Evolutionary conservation across 495 filamentous ascomycete genomes (phyloP).

Genomic region (Talaromyces proteolyticus): DNA sequence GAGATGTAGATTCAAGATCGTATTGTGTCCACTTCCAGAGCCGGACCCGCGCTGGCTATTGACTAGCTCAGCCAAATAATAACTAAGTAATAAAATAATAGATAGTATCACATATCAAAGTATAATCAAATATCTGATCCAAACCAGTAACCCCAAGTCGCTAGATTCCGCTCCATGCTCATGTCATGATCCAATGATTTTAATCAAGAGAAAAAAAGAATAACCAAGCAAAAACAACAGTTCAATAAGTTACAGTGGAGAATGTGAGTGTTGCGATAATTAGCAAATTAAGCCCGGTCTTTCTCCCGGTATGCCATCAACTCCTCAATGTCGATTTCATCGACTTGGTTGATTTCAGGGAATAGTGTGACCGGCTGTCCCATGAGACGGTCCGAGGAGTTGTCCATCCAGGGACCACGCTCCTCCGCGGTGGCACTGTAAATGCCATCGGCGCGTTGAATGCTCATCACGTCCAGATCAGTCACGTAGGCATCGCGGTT

Average conservation of each 20-base stretch:
- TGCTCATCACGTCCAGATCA: conserved; percentile 86
- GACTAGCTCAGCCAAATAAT: background rate
- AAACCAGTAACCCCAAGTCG: background rate
- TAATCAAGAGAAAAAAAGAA: background rate
- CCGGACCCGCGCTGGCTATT: background rate
- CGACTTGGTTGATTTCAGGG: conserved; percentile 28
- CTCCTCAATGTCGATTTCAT: conserved; percentile 34
- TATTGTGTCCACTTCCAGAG: background rate
- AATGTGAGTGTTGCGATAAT: background rate
- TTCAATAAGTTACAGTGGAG: background rate
- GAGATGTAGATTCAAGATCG: too few species aligned
- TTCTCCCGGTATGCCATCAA: conserved; percentile 26
- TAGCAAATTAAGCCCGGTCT: background rate
- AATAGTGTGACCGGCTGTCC: conserved; percentile 30
- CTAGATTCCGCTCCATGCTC: background rate
- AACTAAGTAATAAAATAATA: background rate
- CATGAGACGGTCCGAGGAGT: conserved; percentile 23
- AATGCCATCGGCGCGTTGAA: conserved; percentile 81
- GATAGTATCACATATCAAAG: background rate
- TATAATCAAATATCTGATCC: background rate
- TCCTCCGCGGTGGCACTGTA: conserved; percentile 71
- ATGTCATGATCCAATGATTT: background rate
- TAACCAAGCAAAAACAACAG: background rate
- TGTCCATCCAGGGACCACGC: conserved; percentile 70
- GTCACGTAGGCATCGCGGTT: conserved; percentile 68